Evolutionary conservation across 495 filamentous ascomycete species (phyloP).

Genomic region (Penicillium argentinense): DNA sequence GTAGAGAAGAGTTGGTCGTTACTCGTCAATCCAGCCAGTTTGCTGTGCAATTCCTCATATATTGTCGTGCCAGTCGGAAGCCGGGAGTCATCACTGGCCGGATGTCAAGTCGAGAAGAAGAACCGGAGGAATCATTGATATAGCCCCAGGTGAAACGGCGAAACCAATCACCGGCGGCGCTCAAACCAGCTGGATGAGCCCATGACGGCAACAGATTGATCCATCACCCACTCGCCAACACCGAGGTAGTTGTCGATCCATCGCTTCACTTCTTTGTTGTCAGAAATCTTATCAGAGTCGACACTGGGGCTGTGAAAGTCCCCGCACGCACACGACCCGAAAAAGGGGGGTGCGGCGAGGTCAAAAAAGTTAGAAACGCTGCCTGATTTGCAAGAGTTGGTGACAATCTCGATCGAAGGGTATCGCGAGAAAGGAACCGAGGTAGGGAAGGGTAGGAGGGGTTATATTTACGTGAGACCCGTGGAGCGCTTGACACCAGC

Average conservation of each 20-base stretch:
- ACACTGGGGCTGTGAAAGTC: conserved; percentile 69
- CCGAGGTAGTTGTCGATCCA: conserved; percentile 96
- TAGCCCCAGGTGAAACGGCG: neutral
- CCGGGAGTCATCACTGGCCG: neutral
- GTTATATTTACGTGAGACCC: conserved; percentile 83
- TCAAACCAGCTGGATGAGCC: conserved; percentile 88
- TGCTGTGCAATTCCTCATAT: neutral
- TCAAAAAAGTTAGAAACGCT: conserved; percentile 36
- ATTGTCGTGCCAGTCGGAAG: neutral
- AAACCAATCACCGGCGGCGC: conserved; percentile 64
- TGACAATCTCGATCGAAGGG: conserved; percentile 4
- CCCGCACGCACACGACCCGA: conserved; percentile 35
- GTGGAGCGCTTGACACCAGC: conserved; percentile 96
- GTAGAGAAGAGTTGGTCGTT: conserved; percentile 21
- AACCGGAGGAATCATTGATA: conserved; percentile 4
- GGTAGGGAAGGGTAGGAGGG: conserved; percentile 10
- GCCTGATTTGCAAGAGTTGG: conserved; percentile 10
- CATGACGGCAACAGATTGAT: conserved; percentile 89
- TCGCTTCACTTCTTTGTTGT: conserved; percentile 80
- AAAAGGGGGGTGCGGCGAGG: conserved; percentile 33
- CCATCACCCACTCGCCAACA: conserved; percentile 97
- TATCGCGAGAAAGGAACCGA: neutral
- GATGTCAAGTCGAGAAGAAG: conserved; percentile 7
- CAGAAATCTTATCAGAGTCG: conserved; percentile 79
- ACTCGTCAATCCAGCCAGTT: conserved; percentile 17